phyloP scores from a whole-genome alignment of 345 rosid genomes.

The Euclidium syriacum region DNA sequence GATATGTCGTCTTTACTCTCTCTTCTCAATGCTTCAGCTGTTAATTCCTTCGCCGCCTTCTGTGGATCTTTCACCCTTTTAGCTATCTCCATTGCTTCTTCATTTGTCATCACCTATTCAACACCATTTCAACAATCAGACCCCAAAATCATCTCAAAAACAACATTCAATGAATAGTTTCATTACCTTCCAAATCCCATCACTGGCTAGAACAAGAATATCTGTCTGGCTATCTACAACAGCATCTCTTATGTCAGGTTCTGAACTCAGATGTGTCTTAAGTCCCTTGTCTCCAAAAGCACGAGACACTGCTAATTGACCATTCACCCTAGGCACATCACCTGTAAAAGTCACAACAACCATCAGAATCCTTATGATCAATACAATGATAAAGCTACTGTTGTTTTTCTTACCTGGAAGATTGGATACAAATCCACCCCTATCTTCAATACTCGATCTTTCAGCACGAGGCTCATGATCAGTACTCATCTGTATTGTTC shows the following conservation, averaged over 20 bases:
- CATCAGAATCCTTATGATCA: neutral
- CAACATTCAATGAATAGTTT: neutral
- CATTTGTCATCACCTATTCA: conserved; percentile 72
- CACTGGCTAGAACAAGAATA: conserved; percentile 60
- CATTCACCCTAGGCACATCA: conserved; percentile 82
- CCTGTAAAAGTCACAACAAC: conserved; percentile 34
- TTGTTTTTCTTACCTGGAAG: conserved; percentile 57
- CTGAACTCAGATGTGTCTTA: conserved; percentile 75
- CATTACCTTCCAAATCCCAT: conserved; percentile 85
- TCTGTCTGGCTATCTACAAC: conserved; percentile 42
- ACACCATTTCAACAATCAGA: neutral
- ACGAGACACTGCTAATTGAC: conserved; percentile 83
- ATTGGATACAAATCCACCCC: conserved; percentile 84
- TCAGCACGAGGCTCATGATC: conserved; percentile 79
- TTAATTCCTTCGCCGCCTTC: conserved; percentile 75
- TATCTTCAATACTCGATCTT: conserved; percentile 66
- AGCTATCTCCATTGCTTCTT: conserved; percentile 72
- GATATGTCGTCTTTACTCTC: conserved; percentile 82
- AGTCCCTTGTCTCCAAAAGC: conserved; percentile 84
- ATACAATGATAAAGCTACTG: neutral
- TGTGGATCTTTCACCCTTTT: conserved; percentile 61
- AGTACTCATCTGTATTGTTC: conserved; percentile 44
- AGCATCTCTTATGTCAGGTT: conserved; percentile 53
- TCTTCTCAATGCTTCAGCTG: conserved; percentile 60
- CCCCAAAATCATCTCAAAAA: neutral